Base-by-base conservation (phyloP, 768 basidiomycete genomes). In the Zangia roseola region DNA sequence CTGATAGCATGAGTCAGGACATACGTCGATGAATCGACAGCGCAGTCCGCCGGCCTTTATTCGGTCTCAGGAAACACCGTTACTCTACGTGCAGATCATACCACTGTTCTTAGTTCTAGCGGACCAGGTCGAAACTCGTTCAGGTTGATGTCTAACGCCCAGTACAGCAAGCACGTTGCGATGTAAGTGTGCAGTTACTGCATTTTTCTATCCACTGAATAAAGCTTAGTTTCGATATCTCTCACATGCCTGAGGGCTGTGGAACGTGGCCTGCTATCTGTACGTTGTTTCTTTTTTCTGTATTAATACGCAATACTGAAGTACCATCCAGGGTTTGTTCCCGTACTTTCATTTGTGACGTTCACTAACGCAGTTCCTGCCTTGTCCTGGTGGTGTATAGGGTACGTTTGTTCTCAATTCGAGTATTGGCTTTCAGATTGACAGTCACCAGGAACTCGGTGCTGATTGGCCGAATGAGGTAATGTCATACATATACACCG, bases 21-120 rank as follows among this genome's bases (percentile, higher is more conserved):
- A 55, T 80, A 80, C 43, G 63, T 81, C 42, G 60, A 69, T 50
- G 68, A 75, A 42, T 59, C 60, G 2, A 82, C 82, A 0, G 84
- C 86, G 4, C 57, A 70, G n/a, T 67, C 70, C 19, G 64, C 76
- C 52, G 84, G 86, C 54, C 64, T 89, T 14, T 83, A 84, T 0
- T 84, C 72, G 51, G 72, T 82, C 2, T 71, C 72, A 10, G 74
- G 71, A 24, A 69, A 79, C 54, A 50, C 55, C 17, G 66, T 73
- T 16, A 67, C 62, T 3, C 42, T 73, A 16, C 63, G 72, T 25
- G 61, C 69, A 3, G 72, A 74, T 40, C 47, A 56, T n/a, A 70
- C 61, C 8, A 70, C 69, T 0, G 46, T 37, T 2, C 63, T 74
- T 10, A 52, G 37, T 21, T 20, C 71, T 4, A 39, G 53, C 3